Conservation (phyloP, 257 asterid genomes). For the Cordia subcordata region DNA sequence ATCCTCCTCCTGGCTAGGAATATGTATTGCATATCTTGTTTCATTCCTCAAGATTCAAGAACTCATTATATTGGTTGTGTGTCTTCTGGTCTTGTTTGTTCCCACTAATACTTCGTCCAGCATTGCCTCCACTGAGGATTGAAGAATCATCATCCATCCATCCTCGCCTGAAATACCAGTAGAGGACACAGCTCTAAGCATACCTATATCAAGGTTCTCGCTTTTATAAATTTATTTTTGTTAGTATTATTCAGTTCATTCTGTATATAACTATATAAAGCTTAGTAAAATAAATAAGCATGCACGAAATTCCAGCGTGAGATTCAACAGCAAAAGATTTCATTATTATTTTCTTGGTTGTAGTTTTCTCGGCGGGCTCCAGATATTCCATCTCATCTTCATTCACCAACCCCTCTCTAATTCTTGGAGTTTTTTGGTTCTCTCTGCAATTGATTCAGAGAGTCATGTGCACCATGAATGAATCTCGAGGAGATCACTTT, state of each 20-base stretch:
- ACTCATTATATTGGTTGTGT: neutral
- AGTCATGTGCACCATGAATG: slow-evolving; percentile 16
- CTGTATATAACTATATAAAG: neutral
- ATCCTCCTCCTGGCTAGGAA: too few species aligned
- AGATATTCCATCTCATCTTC: neutral
- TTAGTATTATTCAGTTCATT: neutral
- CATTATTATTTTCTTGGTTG: too few species aligned
- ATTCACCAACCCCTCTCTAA: neutral
- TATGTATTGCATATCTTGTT: slow-evolving; percentile 4
- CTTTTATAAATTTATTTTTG: neutral
- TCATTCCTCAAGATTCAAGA: neutral
- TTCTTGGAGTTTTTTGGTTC: neutral
- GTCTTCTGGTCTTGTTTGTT: neutral
- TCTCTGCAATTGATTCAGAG: too few species aligned
- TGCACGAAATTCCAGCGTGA: neutral
- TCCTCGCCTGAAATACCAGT: neutral
- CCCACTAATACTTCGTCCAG: slow-evolving; percentile 1
- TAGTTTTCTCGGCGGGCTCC: too few species aligned
- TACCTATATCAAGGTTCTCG: neutral
- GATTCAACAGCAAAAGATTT: too few species aligned
- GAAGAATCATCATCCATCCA: neutral
- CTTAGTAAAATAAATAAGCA: too few species aligned
- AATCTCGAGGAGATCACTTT: slow-evolving; percentile 5
- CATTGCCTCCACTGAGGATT: slow-evolving; percentile 5
- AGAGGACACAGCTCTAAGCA: neutral